Base-by-base conservation (phyloP, 768 basidiomycete genomes). In the Auricularia heimuer region DNA sequence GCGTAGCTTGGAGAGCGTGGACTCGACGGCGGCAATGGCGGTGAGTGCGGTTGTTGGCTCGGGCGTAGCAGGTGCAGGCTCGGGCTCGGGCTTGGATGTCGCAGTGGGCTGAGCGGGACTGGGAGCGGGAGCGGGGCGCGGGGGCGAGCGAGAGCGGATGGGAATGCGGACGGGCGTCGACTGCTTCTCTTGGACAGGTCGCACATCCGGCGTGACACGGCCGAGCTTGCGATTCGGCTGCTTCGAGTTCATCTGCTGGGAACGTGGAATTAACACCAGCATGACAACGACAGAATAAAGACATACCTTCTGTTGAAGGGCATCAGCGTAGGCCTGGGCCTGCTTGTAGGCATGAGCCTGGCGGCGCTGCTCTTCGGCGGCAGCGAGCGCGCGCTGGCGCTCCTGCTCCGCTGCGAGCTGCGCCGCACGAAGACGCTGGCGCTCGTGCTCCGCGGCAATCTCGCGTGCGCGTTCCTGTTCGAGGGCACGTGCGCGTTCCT, bases 1-100 rank as follows among this genome's bases (percentile, higher is more conserved):
- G 6, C 66, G 45, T 33, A 63, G 51, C 2, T 73, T 73, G 12
- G 70, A 36, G 7, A 79, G 69, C 12, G 73, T 65, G 3, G 63
- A 34, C 7, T 65, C 64, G 39, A 68, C 60, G 47, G 66, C 60
- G 33, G 66, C 66, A 12, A 63, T 64, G 29, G 66, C 34, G 56
- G 33, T 29, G 34, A 60, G 56, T 1, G 56, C 56, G 6, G 47
- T 18, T 3, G 11, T 51, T 0, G 39, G 39, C 2, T 51, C 47
- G 18, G 47, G 47, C 18, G 21, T 4, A 18, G 47, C 47, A 6
- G 47, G 47, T 3, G 10, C 6, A 3, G 47, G 6, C 8, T 51
- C 47, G 47, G 14, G 4, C 18, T 8, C 8, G 47, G 47, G 47
- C 11, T 8, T 18, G 18, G 47, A 18, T 3, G 47, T 18, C 6